These are phyloP conservation scores for Camelina laxa DNA, from an alignment of 345 rosid species.

Conservation along the genomic window DNA sequence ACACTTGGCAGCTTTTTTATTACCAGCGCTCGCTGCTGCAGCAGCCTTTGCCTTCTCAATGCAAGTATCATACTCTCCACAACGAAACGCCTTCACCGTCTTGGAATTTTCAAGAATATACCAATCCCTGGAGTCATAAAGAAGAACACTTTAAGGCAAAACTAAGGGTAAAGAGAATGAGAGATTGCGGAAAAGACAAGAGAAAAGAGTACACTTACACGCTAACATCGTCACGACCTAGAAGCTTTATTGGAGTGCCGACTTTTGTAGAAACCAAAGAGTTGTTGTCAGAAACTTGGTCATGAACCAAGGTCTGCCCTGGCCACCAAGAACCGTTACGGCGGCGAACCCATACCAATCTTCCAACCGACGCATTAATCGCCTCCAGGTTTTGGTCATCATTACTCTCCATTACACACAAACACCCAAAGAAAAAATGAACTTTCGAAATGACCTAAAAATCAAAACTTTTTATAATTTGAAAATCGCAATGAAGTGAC, in stretches of 20 bases:
- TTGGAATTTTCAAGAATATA: slow-evolving; percentile 93
- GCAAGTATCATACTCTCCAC: slow-evolving; percentile 88
- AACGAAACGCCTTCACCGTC: slow-evolving; percentile 94
- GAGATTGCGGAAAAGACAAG: slow-evolving; percentile 13
- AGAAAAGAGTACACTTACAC: slow-evolving; percentile 65
- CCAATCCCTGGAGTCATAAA: slow-evolving; percentile 76
- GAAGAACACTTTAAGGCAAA: slow-evolving; percentile 7
- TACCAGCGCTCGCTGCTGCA: slow-evolving; percentile 58
- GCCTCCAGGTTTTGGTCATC: slow-evolving; percentile 61
- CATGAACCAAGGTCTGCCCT: slow-evolving; percentile 74
- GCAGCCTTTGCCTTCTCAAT: slow-evolving; percentile 87
- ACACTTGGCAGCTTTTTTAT: slow-evolving; percentile 73
- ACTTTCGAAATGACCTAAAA: slow-evolving; percentile 34
- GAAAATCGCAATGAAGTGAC: slow-evolving; percentile 34
- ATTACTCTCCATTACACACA: slow-evolving; percentile 69
- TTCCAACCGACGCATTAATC: slow-evolving; percentile 85
- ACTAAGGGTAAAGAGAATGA: not conserved
- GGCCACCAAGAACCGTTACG: slow-evolving; percentile 99
- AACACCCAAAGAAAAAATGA: not conserved
- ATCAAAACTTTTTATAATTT: slow-evolving; percentile 29
- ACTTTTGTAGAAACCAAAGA: slow-evolving; percentile 79
- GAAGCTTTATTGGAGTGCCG: slow-evolving; percentile 97
- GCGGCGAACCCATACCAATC: slow-evolving; percentile 97
- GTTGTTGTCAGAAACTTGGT: slow-evolving; percentile 71
- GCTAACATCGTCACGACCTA: slow-evolving; percentile 93